These are phyloP conservation scores for Ophiostoma triangulosporum DNA, from an alignment of 2,329 filamentous ascomycete genomes.

Conservation along the genomic window DNA sequence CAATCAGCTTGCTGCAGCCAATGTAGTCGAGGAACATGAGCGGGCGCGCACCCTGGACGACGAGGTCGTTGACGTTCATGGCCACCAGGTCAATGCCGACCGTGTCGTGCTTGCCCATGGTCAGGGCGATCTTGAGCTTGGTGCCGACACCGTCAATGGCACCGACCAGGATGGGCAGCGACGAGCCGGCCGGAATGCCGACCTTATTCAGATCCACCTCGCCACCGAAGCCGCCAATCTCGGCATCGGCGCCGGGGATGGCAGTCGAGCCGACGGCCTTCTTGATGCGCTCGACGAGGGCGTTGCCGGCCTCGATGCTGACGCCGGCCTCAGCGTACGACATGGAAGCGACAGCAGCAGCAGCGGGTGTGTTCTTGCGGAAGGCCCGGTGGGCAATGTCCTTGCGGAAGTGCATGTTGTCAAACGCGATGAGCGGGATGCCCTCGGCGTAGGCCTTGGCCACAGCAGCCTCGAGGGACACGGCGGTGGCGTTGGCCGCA, in stretches of 20 bases:
- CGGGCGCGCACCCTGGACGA: slow-evolving; percentile 89
- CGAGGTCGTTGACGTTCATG: slow-evolving; percentile 97
- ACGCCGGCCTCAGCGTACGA: slow-evolving; percentile 92
- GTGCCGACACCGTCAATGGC: slow-evolving; percentile 95
- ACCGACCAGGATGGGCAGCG: slow-evolving; percentile 76
- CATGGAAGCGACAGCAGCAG: slow-evolving; percentile 38
- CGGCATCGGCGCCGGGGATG: slow-evolving; percentile 75
- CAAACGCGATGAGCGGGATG: slow-evolving; percentile 66
- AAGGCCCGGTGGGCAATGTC: slow-evolving; percentile 78
- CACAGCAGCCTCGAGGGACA: slow-evolving; percentile 68
- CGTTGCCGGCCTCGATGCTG: slow-evolving; percentile 86
- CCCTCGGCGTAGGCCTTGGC: slow-evolving; percentile 69
- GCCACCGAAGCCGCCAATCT: slow-evolving; percentile 92
- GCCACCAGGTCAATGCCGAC: slow-evolving; percentile 95
- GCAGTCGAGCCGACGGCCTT: slow-evolving; percentile 72
- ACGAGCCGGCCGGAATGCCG: slow-evolving; percentile 53
- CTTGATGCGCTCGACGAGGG: slow-evolving; percentile 86
- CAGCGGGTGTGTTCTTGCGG: slow-evolving; percentile 22
- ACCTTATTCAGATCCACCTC: slow-evolving; percentile 65
- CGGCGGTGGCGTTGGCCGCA: slow-evolving; percentile 65
- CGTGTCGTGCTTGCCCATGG: slow-evolving; percentile 78
- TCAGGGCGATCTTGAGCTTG: slow-evolving; percentile 91
- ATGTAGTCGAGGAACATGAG: slow-evolving; percentile 98
- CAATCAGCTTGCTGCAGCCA: slow-evolving; percentile 77
- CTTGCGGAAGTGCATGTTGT: slow-evolving; percentile 81